These are phyloP conservation scores for Coffea humblotiana DNA, from an alignment of 305 asterid genomes.

Conservation along the genomic window DNA sequence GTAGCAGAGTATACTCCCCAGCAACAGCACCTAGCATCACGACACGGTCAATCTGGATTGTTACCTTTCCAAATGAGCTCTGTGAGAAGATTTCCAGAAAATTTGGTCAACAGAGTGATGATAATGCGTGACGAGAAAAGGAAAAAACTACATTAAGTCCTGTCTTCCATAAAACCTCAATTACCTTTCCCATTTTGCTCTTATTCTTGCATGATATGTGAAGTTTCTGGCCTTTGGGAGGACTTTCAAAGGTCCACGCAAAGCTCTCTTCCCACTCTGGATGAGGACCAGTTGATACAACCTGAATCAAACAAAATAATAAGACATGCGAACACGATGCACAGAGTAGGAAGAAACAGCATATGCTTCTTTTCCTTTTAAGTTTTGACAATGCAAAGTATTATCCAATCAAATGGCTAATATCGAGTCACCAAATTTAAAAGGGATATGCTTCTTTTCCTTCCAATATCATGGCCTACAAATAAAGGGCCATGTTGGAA, in stretches of 20 bases:
- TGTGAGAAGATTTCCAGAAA: conserved; percentile 26
- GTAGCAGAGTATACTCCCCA: conserved; percentile 89
- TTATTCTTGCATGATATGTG: conserved; percentile 99
- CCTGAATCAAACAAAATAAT: conserved; percentile 39
- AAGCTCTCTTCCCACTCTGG: conserved; percentile 98
- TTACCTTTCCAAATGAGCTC: conserved; percentile 96
- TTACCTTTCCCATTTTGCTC: conserved; percentile 99
- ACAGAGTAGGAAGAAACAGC: background rate
- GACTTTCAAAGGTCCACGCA: conserved; percentile 94
- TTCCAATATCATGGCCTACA: background rate
- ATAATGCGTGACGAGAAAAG: background rate
- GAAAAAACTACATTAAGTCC: background rate
- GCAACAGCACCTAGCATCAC: conserved; percentile 98
- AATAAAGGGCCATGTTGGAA: background rate
- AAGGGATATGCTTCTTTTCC: background rate
- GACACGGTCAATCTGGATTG: conserved; percentile 94
- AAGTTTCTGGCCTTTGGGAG: conserved; percentile 98
- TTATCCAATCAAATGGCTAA: no score
- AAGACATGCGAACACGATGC: background rate
- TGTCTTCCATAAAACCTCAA: background rate
- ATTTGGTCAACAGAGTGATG: conserved; percentile 2
- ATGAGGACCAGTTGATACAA: conserved; percentile 90
- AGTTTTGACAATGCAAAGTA: no score
- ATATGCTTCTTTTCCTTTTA: background rate
- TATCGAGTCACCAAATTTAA: no score